Evolutionary conservation across 148 eudicot genomes (phyloP).

Genomic region (Cornus suecica): DNA sequence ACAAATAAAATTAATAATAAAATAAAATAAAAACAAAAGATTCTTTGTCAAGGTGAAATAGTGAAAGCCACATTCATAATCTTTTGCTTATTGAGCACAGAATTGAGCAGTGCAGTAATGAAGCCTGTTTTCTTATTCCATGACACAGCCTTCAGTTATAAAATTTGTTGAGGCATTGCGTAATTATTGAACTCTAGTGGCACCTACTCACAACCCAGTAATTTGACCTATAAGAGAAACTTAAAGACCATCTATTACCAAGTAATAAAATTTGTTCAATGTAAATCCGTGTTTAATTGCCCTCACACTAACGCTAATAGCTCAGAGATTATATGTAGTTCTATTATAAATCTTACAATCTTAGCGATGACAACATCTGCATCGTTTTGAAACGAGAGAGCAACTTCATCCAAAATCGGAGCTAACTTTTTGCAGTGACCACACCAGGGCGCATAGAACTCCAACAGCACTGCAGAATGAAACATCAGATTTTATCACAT

Average conservation of each 20-base stretch:
- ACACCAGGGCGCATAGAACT: conserved; percentile 83
- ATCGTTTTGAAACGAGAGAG: conserved; percentile 44
- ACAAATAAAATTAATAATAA: too few relatives aligned
- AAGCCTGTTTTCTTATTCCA: too few relatives aligned
- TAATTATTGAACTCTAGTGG: background rate
- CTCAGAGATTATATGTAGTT: background rate
- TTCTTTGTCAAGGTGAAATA: too few relatives aligned
- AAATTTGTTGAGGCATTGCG: background rate
- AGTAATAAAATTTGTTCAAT: background rate
- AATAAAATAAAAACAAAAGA: too few relatives aligned
- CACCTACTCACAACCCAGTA: background rate
- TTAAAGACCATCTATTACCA: background rate
- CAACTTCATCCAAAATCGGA: conserved; percentile 75
- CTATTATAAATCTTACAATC: conserved; percentile 43
- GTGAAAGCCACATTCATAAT: too few relatives aligned
- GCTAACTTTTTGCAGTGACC: conserved; percentile 75
- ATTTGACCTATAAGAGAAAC: background rate
- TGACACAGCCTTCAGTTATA: too few relatives aligned
- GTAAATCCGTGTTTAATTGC: background rate
- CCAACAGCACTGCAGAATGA: conserved; percentile 45
- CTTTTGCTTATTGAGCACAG: too few relatives aligned
- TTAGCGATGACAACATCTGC: conserved; percentile 62
- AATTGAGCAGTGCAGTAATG: too few relatives aligned
- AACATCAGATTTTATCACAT: conserved; percentile 7
- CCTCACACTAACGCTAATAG: background rate